Conservation (phyloP, 2,329 filamentous ascomycete genomes). For the Fusarium sulawesiense region DNA sequence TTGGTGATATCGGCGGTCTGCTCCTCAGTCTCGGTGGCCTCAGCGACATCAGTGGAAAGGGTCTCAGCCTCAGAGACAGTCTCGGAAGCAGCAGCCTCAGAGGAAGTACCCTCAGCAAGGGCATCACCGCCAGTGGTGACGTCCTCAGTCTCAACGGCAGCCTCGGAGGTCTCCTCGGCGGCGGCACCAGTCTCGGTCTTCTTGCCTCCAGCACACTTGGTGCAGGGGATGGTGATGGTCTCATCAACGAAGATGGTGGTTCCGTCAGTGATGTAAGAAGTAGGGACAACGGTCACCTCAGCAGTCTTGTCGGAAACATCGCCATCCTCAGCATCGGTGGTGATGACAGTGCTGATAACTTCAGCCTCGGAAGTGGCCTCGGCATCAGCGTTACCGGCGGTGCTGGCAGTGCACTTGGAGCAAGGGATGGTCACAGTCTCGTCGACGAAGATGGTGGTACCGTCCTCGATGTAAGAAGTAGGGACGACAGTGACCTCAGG, state of each 20-base stretch:
- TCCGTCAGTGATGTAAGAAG: conserved; percentile 34
- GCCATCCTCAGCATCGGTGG: conserved; percentile 11
- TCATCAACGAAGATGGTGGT: conserved; percentile 39
- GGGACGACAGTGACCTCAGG: conserved; percentile 32
- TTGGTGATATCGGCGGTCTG: conserved; percentile 35
- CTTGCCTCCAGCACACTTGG: conserved; percentile 21
- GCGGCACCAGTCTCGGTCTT: conserved; percentile 15
- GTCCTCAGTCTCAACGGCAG: conserved; percentile 3
- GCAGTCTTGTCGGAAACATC: conserved; percentile 24
- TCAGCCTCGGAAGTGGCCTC: conserved; percentile 15
- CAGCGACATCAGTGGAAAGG: conserved; percentile 6
- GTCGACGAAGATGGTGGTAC: conserved; percentile 36
- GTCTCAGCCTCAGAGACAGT: conserved; percentile 15
- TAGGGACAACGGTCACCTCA: conserved; percentile 30
- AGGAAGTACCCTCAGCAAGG: conserved; percentile 14
- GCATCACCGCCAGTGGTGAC: conserved; percentile 23
- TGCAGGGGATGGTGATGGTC: conserved; percentile 39
- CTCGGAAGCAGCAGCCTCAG: background rate
- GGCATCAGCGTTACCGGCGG: conserved; percentile 18
- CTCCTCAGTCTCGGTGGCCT: conserved; percentile 9
- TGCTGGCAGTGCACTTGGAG: conserved; percentile 31
- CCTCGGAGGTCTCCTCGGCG: conserved; percentile 20
- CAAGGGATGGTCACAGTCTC: conserved; percentile 39
- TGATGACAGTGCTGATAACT: conserved; percentile 19
- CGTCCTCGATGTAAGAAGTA: conserved; percentile 34